Conservation (phyloP, 176 grass and related monocot species). For the Cenchrus fungigraminus region DNA sequence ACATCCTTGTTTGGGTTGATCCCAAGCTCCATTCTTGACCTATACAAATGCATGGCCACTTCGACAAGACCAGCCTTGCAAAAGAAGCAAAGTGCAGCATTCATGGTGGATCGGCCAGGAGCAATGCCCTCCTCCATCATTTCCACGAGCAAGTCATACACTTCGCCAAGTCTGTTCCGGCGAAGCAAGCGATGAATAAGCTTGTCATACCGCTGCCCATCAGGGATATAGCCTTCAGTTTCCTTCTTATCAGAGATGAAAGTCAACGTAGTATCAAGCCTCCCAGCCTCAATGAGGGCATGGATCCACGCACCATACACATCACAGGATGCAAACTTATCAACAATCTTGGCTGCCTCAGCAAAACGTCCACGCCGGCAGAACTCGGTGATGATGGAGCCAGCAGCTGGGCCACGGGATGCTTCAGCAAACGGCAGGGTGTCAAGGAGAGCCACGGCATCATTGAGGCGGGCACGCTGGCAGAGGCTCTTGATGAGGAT, state of each 20-base stretch:
- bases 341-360: constrained; percentile 60
- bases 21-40: constrained; percentile 71
- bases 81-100: constrained; percentile 85
- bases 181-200: constrained; percentile 65
- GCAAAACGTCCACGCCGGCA: constrained; percentile 51
- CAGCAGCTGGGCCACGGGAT: constrained; percentile 40
- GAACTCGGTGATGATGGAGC: constrained; percentile 50
- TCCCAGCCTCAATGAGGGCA: constrained; percentile 52
- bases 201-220: constrained; percentile 46
- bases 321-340: constrained; percentile 64
- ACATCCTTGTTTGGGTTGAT: constrained; percentile 67
- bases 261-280: constrained; percentile 57
- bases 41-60: constrained; percentile 76
- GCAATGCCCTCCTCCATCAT: constrained; percentile 96
- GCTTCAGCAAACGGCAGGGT: constrained; percentile 43
- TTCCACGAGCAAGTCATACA: constrained; percentile 85
- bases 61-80: constrained; percentile 97
- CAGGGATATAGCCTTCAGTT: constrained; percentile 75
- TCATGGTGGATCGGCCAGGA: constrained; percentile 71
- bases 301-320: constrained; percentile 71
- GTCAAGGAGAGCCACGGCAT: constrained; percentile 69
- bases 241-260: constrained; percentile 80
- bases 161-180: constrained; percentile 61
- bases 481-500: constrained; percentile 84
- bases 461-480: constrained; percentile 41